Evolutionary conservation across 2,329 filamentous ascomycete genomes (phyloP), one percentile per base, ranked within the genome.

Genomic region (Ceratocystis diversiconidia): DNA sequence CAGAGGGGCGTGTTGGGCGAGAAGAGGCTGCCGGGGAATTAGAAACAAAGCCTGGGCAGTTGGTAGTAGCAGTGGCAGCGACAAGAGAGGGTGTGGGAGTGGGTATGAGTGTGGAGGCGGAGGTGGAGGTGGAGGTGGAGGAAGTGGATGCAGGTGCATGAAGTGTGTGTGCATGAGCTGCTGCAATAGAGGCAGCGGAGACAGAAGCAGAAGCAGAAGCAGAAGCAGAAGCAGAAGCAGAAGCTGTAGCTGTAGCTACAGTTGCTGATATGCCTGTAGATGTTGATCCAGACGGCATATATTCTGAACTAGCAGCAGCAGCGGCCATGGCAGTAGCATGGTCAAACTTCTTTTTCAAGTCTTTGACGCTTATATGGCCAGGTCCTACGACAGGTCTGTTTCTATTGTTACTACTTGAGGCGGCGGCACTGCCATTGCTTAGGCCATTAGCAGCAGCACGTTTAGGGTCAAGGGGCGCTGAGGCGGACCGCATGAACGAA

Each of bases 321-420:
- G 72, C 69, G 60, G 74, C 77, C 70, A 80, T 84, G 55, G 55
- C 55, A 59, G 55, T 59, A 59, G 55, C 55, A 72, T 86, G 84
- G 74, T 92, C 88, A 75, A 92, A 94, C 65, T 83, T 85, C 74
- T 86, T 89, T 71, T 89, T 85, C 68, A 94, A 79, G 72, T 94
- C 89, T 75, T 87, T 90, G 70, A 94, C 88, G 68, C 87, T 92
- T n/a, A 68, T 68, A 7, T 68, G 66, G 22, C 64, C 63, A 15
- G 66, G 32, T 19, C 59, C 63, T 19, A 48, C 41, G 8, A 59
- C 36, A 15, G 61, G 50, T 22, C 48, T 50, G 28, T 60, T 50
- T 22, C n/a, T 46, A 17, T 60, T 10, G 32, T 43, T 22, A 61
- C 50, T 55, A 30, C 44, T 46, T 8, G 19, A 28, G n/a, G 57